Evolutionary conservation across 495 filamentous ascomycete species (phyloP), one percentile per base, ranked within the genome.

Genomic region (Tuber indicum): DNA sequence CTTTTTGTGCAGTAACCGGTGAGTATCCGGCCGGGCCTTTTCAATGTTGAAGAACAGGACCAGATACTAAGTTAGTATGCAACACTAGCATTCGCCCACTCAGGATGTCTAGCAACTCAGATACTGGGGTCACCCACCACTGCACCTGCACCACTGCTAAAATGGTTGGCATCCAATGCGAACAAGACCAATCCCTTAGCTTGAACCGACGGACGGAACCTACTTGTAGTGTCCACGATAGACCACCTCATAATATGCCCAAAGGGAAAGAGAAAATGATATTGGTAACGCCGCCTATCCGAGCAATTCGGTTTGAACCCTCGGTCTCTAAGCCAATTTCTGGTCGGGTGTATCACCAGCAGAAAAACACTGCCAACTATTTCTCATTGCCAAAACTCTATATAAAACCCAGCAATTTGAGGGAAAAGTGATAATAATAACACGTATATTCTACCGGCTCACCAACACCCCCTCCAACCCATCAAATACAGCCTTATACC

Each of bases 401-500:
- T 62, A 62, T 62, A 62, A 62, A n/a, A 62, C 26, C n/a, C 9
- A 58, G 23, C 52, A 26, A 62, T 32, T 32, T 9, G 52, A 62
- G 5, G 8, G 52, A 26, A 26, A 26, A 62, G 52, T 12, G 52
- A 12, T 14, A 26, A 1, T 23, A 26, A 62, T 62, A 62, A 26
- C 52, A 32, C n/a, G 26, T 26, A 14, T 32, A 62, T 62, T n/a
- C 39, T 52, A 43, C 44, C 44, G 45, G 12, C 9, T 73, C n/a
- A 75, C 71, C 17, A 81, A 39, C 75, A 81, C 39, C 42, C 69
- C 79, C 70, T 78, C 79, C 47, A 81, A 19, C 9, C 79, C 79
- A 44, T 77, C 75, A 70, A 75, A 75, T 21, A 81, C 74, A 62
- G 72, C 71, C 12, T 74, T 77, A 75, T 82, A 83, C 82, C 79